A percentile compares a stretch with the other conserved stretches of the same genome.
Evolutionary conservation across 257 asterid species (phyloP).

Genomic region (Solanum etuberosum): DNA sequence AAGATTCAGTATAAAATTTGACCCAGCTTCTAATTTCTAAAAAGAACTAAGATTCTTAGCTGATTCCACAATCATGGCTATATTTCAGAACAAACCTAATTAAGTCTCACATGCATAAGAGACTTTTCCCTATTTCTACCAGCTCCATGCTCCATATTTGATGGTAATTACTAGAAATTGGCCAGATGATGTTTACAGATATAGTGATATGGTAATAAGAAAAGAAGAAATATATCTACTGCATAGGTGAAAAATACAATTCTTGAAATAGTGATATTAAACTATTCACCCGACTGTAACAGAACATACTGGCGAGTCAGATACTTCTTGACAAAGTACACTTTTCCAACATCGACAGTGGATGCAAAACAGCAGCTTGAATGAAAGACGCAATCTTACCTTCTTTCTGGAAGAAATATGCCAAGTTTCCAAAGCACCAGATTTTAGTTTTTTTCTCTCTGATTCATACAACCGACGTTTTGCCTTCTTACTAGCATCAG

Average conservation of each 20-base stretch:
- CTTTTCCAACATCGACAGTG: neutral
- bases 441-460: slow-evolving; percentile 46
- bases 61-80: neutral
- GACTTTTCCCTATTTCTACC: neutral
- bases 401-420: slow-evolving; percentile 61
- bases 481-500: slow-evolving; percentile 63
- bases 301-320: neutral
- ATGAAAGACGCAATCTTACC: slow-evolving; percentile 25
- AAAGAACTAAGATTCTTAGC: neutral
- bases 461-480: slow-evolving; percentile 54
- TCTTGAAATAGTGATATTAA: neutral
- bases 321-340: neutral
- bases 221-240: neutral
- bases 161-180: neutral
- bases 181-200: neutral
- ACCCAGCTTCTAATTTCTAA: neutral
- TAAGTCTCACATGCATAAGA: neutral
- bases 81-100: neutral
- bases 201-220: neutral
- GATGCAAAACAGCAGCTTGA: neutral
- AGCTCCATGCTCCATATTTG: neutral
- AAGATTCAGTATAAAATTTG: neutral
- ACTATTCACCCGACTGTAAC: neutral
- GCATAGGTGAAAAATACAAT: neutral
- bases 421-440: slow-evolving; percentile 38